Conservation (phyloP, 768 basidiomycete genomes). For the Collybiopsis confluens region DNA sequence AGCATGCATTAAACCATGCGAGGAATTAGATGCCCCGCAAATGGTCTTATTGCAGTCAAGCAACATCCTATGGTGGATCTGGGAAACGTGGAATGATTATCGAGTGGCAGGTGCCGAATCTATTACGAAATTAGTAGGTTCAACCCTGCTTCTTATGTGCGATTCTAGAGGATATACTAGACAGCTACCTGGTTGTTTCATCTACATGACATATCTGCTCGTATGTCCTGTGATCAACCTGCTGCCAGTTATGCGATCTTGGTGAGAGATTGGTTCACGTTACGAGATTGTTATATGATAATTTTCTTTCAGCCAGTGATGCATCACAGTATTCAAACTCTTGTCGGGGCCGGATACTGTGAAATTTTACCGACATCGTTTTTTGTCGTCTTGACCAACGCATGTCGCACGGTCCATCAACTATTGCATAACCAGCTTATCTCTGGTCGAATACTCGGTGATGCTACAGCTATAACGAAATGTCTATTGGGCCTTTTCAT, state of each 20-base stretch:
- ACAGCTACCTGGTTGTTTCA: conserved; percentile 52
- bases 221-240: too few species aligned
- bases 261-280: conserved; percentile 11
- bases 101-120: conserved; percentile 45
- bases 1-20: conserved; percentile 15
- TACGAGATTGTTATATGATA: background rate
- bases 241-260: conserved; percentile 22
- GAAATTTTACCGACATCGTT: conserved; percentile 17
- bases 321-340: conserved; percentile 14
- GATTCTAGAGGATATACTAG: conserved; percentile 24
- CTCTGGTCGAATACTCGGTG: background rate
- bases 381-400: conserved; percentile 21
- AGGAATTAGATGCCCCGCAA: conserved; percentile 37
- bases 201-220: conserved; percentile 17
- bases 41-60: conserved; percentile 58
- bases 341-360: conserved; percentile 12
- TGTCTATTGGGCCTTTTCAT: background rate
- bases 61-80: conserved; percentile 55
- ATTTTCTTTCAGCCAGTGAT: conserved; percentile 15
- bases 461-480: background rate
- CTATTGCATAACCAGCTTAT: conserved; percentile 16
- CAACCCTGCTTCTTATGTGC: background rate
- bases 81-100: conserved; percentile 58
- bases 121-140: conserved; percentile 44
- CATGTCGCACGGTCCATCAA: conserved; percentile 20